Percentiles rank a stretch among this genome's conserved stretches.
phyloP scores from a whole-genome alignment of 1,284 basidiomycete genomes.

The Rhizoctonia solani region DNA sequence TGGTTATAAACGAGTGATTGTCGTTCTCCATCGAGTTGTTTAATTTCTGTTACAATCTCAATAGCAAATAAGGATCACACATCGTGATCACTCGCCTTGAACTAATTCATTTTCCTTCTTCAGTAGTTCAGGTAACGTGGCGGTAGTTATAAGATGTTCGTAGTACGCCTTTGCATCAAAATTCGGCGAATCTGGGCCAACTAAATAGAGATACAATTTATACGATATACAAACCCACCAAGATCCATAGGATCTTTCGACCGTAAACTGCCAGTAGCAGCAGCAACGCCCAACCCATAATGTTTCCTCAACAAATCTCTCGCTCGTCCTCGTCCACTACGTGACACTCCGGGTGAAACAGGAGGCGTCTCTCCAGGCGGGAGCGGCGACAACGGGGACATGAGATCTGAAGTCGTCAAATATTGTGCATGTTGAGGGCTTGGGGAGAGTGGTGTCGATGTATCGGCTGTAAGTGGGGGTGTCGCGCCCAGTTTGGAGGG shows the following conservation, averaged over 20 bases:
- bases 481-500: slow-evolving; percentile 23
- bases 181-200: slow-evolving; percentile 65
- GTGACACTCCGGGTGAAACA: slow-evolving; percentile 6
- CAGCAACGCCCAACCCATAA: slow-evolving; percentile 75
- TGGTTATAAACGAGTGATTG: slow-evolving; percentile 94
- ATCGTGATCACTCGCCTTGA: slow-evolving; percentile 52
- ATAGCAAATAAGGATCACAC: slow-evolving; percentile 9
- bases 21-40: slow-evolving; percentile 83
- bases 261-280: slow-evolving; percentile 61
- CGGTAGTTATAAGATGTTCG: slow-evolving; percentile 79
- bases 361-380: slow-evolving; percentile 13
- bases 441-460: background rate
- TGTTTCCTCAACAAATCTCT: slow-evolving; percentile 78
- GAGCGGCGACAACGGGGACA: slow-evolving; percentile 2
- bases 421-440: background rate
- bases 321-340: slow-evolving; percentile 51
- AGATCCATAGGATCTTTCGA: slow-evolving; percentile 77
- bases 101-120: slow-evolving; percentile 79
- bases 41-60: slow-evolving; percentile 62
- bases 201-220: slow-evolving; percentile 3
- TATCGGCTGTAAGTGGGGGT: slow-evolving; percentile 25
- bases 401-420: background rate
- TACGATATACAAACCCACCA: slow-evolving; percentile 50
- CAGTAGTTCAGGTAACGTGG: slow-evolving; percentile 68
- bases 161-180: slow-evolving; percentile 83